Base-by-base conservation (phyloP, 345 rosid species). In the Odontarrhena argentea region DNA sequence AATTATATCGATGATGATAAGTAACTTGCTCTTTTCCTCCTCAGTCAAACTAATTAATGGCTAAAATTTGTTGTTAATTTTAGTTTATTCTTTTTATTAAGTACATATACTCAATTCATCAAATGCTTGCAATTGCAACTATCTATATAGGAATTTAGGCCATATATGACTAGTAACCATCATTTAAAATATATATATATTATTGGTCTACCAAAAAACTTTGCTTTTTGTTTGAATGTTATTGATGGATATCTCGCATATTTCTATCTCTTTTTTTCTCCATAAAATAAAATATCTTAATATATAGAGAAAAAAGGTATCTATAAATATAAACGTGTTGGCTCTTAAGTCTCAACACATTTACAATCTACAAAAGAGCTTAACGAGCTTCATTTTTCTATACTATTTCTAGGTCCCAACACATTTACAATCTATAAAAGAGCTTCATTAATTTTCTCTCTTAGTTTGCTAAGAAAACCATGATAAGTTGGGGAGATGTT, bases 401-500 rank as follows among this genome's bases (percentile, higher is more conserved):
- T 18, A 18, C 46, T 47, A 40, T 37, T 13, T 32, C 28, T 1
- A 71, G 30, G 43, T 37, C 42, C 42, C 43, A 45, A 55, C 43
- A 66, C 50, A 58, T 44, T 59, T 54, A 66, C 67, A 58, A 42
- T 65, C 65, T 41, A 71, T 52, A 9, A 64, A 56, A 25, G 38
- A 63, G 42, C 53, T 13, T 40, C 35, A 18, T 55, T n/a, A 0
- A 46, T 30, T 35, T 35, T 35, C 42, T 3, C 22, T 18, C 22
- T 18, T 18, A 18, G 22, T 18, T 18, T 18, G 22, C 22, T 18
- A n/a, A 36, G 15, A 60, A 62, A 63, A 41, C 37, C 25, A 94
- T 94, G 99, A 85, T 90, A 36, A 82, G 80, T n/a, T 84, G 82
- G 79, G 90, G 65, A 43, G 96, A 90, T 59, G 80, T 81, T 42